Conservation (phyloP, 345 rosid species). For the Triadica sebifera region DNA sequence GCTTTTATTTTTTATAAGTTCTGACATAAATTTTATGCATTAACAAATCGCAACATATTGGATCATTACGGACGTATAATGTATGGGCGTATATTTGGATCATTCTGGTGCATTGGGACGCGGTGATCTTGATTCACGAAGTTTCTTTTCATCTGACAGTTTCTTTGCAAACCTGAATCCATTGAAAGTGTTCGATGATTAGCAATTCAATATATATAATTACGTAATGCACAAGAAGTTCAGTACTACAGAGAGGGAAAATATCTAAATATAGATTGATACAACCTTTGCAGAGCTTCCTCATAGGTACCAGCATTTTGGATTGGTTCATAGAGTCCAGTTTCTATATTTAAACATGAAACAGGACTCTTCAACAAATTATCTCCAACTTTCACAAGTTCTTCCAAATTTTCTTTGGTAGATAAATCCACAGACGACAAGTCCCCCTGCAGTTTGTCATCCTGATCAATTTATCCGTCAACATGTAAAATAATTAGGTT, state of each 20-base stretch:
- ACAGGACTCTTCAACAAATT: slow-evolving; percentile 41
- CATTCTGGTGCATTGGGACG: neutral
- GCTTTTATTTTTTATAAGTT: too few species aligned
- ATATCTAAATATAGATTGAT: neutral
- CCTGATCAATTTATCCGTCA: slow-evolving; percentile 25
- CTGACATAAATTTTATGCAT: too few species aligned
- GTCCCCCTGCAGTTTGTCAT: slow-evolving; percentile 50
- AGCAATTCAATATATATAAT: neutral
- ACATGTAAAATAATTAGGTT: too few species aligned
- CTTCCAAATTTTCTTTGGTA: slow-evolving; percentile 48
- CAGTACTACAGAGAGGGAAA: neutral
- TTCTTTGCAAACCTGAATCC: slow-evolving; percentile 44
- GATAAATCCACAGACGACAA: slow-evolving; percentile 44
- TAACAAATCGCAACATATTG: too few species aligned
- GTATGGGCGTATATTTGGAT: too few species aligned
- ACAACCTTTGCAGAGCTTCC: slow-evolving; percentile 55
- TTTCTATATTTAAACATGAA: slow-evolving; percentile 38
- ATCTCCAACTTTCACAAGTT: slow-evolving; percentile 47
- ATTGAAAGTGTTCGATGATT: neutral
- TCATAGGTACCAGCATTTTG: slow-evolving; percentile 46
- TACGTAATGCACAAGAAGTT: neutral
- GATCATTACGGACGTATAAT: too few species aligned
- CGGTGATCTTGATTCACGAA: slow-evolving; percentile 26
- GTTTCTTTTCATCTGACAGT: slow-evolving; percentile 51
- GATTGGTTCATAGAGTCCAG: slow-evolving; percentile 52